These are phyloP conservation scores for Cryptosporidium sp. DNA, from an alignment of 169 alveolate genomes.

Conservation along the genomic window DNA sequence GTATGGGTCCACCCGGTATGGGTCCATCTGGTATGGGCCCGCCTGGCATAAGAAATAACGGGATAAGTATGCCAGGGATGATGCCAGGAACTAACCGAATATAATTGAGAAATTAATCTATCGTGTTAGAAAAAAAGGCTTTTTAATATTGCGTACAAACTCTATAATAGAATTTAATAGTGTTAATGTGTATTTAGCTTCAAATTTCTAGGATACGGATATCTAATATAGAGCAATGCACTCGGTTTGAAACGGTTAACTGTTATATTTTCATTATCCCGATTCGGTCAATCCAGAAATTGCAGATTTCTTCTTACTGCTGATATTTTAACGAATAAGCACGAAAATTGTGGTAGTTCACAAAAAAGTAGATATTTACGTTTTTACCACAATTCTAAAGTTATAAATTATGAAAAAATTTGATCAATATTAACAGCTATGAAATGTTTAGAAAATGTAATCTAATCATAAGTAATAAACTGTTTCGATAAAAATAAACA, in stretches of 20 bases:
- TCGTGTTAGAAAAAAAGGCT: background rate
- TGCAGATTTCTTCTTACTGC: background rate
- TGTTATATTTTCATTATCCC: background rate
- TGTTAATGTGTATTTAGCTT: background rate
- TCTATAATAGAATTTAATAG: background rate
- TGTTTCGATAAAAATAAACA: no score
- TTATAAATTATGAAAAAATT: no score
- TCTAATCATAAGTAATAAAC: no score
- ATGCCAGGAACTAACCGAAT: background rate
- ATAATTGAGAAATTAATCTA: background rate
- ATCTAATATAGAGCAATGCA: background rate
- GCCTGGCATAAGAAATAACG: slow-evolving; percentile 30
- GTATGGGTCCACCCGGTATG: slow-evolving; percentile 42
- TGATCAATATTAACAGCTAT: background rate
- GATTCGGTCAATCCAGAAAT: no score
- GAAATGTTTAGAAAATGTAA: no score
- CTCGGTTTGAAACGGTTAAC: background rate
- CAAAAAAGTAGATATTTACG: no score
- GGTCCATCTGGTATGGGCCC: slow-evolving; percentile 57
- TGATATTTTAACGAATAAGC: no score
- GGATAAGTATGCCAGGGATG: background rate
- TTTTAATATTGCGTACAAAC: background rate
- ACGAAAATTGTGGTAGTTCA: background rate
- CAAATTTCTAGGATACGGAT: background rate
- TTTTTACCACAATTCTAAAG: no score